Evolutionary conservation across 2,329 filamentous ascomycete species (phyloP).

Genomic region (Aspergillus sp.): DNA sequence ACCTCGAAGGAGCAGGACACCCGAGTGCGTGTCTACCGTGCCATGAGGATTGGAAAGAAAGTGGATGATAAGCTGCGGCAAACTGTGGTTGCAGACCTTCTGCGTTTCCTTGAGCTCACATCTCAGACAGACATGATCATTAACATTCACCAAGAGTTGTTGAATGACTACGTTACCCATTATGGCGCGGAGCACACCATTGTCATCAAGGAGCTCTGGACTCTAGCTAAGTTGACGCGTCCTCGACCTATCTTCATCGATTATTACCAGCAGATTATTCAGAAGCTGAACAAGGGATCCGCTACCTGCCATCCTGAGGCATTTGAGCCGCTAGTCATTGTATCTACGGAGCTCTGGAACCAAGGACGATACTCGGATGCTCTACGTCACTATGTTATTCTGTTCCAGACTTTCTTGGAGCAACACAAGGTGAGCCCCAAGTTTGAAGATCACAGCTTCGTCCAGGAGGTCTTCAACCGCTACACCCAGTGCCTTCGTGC

Average conservation of each 20-base stretch:
- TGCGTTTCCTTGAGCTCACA: slow-evolving; percentile 28
- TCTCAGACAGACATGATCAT: slow-evolving; percentile 36
- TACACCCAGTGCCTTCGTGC: slow-evolving; percentile 36
- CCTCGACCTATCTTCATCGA: slow-evolving; percentile 37
- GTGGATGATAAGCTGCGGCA: slow-evolving; percentile 31
- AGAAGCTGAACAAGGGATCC: slow-evolving; percentile 37
- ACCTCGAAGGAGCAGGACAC: slow-evolving; percentile 36
- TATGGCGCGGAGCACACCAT: slow-evolving; percentile 33
- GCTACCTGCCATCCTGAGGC: slow-evolving; percentile 34
- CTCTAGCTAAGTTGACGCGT: slow-evolving; percentile 34
- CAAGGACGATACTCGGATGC: slow-evolving; percentile 39
- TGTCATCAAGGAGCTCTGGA: slow-evolving; percentile 38
- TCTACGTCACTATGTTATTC: slow-evolving; percentile 29
- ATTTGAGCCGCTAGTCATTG: slow-evolving; percentile 37
- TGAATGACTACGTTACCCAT: slow-evolving; percentile 36
- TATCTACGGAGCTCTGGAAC: slow-evolving; percentile 38
- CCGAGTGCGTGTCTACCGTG: slow-evolving; percentile 34
- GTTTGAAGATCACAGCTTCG: slow-evolving; percentile 33
- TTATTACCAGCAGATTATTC: slow-evolving; percentile 39
- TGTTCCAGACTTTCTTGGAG: slow-evolving; percentile 39
- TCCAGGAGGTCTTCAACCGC: slow-evolving; percentile 30
- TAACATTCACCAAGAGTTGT: slow-evolving; percentile 36
- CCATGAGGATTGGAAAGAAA: slow-evolving; percentile 25
- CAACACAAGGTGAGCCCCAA: slow-evolving; percentile 30
- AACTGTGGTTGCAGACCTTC: slow-evolving; percentile 25